Evolutionary conservation across 78 protist genomes (phyloP), one percentile per base, ranked within the genome.

Genomic region (Mastigamoeba balamuthi): DNA sequence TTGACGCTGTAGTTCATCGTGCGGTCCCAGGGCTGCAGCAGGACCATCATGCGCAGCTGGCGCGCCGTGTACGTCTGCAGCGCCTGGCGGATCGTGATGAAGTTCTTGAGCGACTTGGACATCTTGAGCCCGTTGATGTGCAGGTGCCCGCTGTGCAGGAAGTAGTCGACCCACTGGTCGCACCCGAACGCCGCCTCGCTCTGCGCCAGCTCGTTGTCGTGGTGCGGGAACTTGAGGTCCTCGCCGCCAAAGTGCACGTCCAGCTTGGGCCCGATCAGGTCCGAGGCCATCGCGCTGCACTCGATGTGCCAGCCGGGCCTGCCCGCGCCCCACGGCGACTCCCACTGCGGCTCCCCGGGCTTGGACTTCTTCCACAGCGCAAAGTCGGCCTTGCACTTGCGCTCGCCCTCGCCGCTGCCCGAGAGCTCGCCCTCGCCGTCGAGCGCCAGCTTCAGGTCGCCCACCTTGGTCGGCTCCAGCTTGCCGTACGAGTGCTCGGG

Each of bases 301-400:
- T 98, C 99, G 63, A 97, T 97, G 87, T 98, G 99, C 99, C 99
- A 98, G 10, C 99, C 99, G 25, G 99, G 99, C 25, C 99, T 83
- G 29, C 99, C 99, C 6, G 0, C 39, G 30, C 99, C 99, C 98
- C 98, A 98, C 35, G 88, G 86, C 7, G 87, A 81, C 25, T 73
- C 29, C 94, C 94, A 91, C 43, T 41, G 67, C 67, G 85, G 96
- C 66, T 88, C 95, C 23, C 88, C 90, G 40, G 53, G 73, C 75
- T 91, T 94, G 17, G 88, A 77, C n/a, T 53, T 66, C 84, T 94
- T 94, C 97, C 97, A 94, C 36, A 94, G 81, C 1, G 94, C 95
- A 77, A 94, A 94, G 53, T 86, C 91, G 42, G 44, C 41, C 1
- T 63, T n/a, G 69, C n/a, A 28, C 36, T 35, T 35, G 82, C 85